Base-by-base conservation (phyloP, 2,329 filamentous ascomycete species). In the Zymoseptoria passerinii region DNA sequence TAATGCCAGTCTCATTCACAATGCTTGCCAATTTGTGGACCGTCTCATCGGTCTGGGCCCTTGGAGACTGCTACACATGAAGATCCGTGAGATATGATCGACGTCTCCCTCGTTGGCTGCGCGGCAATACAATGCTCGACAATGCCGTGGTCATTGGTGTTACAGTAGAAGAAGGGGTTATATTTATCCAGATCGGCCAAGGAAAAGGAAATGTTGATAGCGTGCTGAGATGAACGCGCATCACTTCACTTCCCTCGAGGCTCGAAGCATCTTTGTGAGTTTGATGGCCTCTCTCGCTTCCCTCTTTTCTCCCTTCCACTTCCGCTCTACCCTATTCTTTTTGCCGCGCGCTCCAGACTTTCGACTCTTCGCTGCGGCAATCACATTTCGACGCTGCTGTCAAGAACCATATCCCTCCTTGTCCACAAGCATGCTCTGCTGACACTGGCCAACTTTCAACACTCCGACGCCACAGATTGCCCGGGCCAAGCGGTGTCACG, bases 371-470 rank as follows among this genome's bases (percentile, higher is more conserved):
- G 9, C 10, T 6, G 16, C 13, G 2, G n/a, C 10, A 44, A 16
- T 13, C 16, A 16, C 13, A n/a, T 44, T n/a, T 13, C 35, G 23
- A 23, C 35, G 35, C 35, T 44, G 13, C 35, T n/a, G 35, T 23
- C 23, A 44, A 44, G 13, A 13, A 44, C 13, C 3, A 16, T 2
- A 13, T 27, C 48, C 44, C 35, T 20, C 48, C 20, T 20, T 8
- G 23, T 10, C 23, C 18, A 28, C 54, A 13, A 49, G 19, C 54
- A 56, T 57, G 55, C 16, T 19, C 49, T 53, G 55, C 19, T 53
- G 20, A 57, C 40, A 48, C 18, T n/a, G 27, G 13, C 44, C 54
- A 8, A 28, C 54, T 29, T 23, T 28, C 28, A 23, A 9, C n/a
- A n/a, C 50, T 27, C 27, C 27, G 27, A 27, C 23, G 50, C 7